Conservation (phyloP, 352 stramenopile species). For the Stramenopiles sp. region DNA sequence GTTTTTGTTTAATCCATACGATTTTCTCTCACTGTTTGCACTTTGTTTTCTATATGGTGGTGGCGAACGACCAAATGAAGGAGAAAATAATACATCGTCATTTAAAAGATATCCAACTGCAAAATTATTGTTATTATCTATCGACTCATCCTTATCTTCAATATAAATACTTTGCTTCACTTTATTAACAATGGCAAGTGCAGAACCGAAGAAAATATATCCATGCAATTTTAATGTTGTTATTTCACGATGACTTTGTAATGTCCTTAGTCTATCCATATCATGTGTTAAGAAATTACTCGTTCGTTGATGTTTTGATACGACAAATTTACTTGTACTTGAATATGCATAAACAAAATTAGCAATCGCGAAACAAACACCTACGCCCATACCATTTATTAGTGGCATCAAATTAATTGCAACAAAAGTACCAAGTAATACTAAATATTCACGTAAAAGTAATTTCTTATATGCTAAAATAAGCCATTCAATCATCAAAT, state of each 20-base stretch:
- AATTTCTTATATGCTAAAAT: constrained; percentile 50
- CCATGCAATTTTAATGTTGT: constrained; percentile 53
- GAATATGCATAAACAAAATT: constrained; percentile 19
- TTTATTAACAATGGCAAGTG: constrained; percentile 58
- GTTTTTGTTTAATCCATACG: neutral
- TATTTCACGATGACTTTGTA: constrained; percentile 33
- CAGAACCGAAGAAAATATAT: constrained; percentile 61
- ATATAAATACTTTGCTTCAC: constrained; percentile 46
- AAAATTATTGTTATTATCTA: constrained; percentile 7
- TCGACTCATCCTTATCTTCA: neutral
- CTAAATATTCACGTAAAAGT: constrained; percentile 47
- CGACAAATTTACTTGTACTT: neutral
- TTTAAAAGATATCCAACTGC: neutral
- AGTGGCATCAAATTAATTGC: constrained; percentile 79
- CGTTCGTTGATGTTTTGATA: neutral
- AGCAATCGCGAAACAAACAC: constrained; percentile 48
- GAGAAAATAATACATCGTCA: constrained; percentile 11
- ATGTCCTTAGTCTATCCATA: neutral
- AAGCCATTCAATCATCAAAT: constrained; percentile 92
- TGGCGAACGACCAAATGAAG: constrained; percentile 12
- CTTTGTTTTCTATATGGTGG: constrained; percentile 17
- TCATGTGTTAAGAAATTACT: neutral
- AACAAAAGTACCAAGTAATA: constrained; percentile 73
- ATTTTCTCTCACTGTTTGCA: constrained; percentile 46
- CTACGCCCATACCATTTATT: constrained; percentile 79